Percentiles rank a stretch among this genome's conserved stretches.
phyloP scores from a whole-genome alignment of 208 protist species.

The Strigomonas galati region DNA sequence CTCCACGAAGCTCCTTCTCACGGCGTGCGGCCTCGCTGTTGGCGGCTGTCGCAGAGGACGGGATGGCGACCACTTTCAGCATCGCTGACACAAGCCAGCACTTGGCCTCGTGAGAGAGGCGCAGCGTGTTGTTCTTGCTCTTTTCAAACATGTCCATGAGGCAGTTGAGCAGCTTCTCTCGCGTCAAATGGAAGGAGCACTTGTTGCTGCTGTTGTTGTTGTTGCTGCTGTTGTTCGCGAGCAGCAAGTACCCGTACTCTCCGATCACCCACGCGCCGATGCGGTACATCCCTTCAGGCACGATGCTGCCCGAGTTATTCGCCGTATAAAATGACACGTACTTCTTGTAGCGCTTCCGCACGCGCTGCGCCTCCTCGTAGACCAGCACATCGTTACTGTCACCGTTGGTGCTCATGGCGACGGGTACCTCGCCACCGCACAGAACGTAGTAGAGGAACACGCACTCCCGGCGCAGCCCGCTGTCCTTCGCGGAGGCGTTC shows the following conservation, averaged over 20 bases:
- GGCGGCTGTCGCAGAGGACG: neutral
- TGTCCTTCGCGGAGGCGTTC: no score
- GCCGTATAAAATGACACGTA: conserved; percentile 8
- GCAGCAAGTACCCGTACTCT: conserved; percentile 90
- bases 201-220: neutral
- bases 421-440: conserved; percentile 4
- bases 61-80: conserved; percentile 57
- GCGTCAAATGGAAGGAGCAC: neutral
- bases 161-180: conserved; percentile 50
- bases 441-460: conserved; percentile 7
- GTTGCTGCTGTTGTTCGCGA: conserved; percentile 16
- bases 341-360: neutral
- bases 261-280: conserved; percentile 92
- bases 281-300: conserved; percentile 57
- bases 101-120: conserved; percentile 23
- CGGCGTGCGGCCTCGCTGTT: neutral
- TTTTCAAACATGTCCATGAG: conserved; percentile 68
- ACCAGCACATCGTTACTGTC: neutral
- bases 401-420: neutral
- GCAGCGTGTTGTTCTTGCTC: conserved; percentile 11
- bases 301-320: neutral
- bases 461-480: no score
- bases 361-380: neutral
- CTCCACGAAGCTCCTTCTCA: conserved; percentile 22
- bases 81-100: conserved; percentile 73